A percentile compares a stretch with the other conserved stretches of the same genome.
Conservation (phyloP, 805 yeast species). For the Starmerella potacharoeniae region DNA sequence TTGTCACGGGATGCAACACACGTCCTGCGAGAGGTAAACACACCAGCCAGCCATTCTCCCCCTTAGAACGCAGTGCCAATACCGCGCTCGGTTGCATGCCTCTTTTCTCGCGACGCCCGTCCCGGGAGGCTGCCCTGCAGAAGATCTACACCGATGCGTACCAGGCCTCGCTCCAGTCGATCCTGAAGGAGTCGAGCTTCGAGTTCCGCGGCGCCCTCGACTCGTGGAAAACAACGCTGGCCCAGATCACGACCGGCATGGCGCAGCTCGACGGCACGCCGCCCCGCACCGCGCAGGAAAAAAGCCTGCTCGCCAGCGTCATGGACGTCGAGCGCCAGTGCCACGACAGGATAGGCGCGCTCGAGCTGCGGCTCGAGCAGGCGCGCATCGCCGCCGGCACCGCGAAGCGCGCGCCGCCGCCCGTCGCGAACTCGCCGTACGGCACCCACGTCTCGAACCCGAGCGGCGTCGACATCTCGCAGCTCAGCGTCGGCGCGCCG, state of each 20-base stretch:
- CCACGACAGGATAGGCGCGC: slow-evolving; percentile 28
- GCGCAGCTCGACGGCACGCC: slow-evolving; percentile 26
- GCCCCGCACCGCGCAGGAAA: slow-evolving; percentile 28
- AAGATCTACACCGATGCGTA: slow-evolving; percentile 34
- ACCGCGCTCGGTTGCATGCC: slow-evolving; percentile 13
- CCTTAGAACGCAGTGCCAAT: not conserved
- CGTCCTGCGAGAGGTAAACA: not conserved
- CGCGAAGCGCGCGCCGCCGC: slow-evolving; percentile 6
- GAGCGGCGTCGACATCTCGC: slow-evolving; percentile 5
- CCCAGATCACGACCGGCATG: slow-evolving; percentile 27
- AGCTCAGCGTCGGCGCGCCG: not conserved
- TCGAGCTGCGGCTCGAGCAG: slow-evolving; percentile 11
- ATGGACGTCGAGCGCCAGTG: slow-evolving; percentile 34
- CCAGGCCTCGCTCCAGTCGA: slow-evolving; percentile 32
- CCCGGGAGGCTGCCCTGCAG: slow-evolving; percentile 26
- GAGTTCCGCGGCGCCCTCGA: slow-evolving; percentile 28
- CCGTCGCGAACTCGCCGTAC: slow-evolving; percentile 21
- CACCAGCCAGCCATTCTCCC: not conserved
- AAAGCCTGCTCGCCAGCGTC: slow-evolving; percentile 29
- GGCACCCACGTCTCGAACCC: slow-evolving; percentile 16
- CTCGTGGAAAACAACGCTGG: slow-evolving; percentile 31
- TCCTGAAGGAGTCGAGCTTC: slow-evolving; percentile 31
- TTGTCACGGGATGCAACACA: slow-evolving; percentile 3
- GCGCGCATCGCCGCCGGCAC: slow-evolving; percentile 8
- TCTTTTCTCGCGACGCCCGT: slow-evolving; percentile 18